Evolutionary conservation across 108 stramenopile species (phyloP), one percentile per base, ranked within the genome.

Genomic region (Cyclotella distinguenda): DNA sequence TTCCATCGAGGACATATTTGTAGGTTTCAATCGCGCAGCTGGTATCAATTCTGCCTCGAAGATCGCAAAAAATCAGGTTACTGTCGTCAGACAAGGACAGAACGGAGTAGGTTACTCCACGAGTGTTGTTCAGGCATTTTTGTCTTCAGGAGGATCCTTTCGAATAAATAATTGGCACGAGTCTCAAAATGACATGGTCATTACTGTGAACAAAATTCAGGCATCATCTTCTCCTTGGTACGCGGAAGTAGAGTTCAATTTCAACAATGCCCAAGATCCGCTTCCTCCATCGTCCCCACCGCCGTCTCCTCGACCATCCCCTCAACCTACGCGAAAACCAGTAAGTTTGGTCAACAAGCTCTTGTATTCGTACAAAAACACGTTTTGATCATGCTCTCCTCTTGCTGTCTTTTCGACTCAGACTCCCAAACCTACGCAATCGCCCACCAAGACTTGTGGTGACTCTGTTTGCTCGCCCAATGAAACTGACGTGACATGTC

Each of bases 21-120:
- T 73, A 16, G 72, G 72, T 5, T 73, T 73, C 36, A 73, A 73
- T 56, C 72, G 65, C 35, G 55, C 45, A 19, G 40, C 43, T 8
- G 72, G 72, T 5, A 42, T 73, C 8, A 73, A 73, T 51, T n/a
- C 32, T 0, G 64, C 64, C 18, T 58, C 56, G 16, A 58, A 66
- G 15, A 12, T 59, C 27, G 72, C 44, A 1, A 26, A 42, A 6
- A 42, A 66, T 33, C 30, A 43, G 64, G 72, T 73, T 0, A 66
- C 65, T 0, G 26, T 73, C 3, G 26, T 59, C 21, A 26, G 58
- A 39, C 62, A 52, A 25, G 57, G 65, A 9, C 15, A 15, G 4
- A 57, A 65, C 30, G 72, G 72, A 10, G 19, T 23, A 3, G 30
- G 34, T 1, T 73, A 73, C 23, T 64, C 72, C 27, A 38, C 26